Conservation (phyloP, 1,284 basidiomycete genomes). For the Neolentinus lepideus region DNA sequence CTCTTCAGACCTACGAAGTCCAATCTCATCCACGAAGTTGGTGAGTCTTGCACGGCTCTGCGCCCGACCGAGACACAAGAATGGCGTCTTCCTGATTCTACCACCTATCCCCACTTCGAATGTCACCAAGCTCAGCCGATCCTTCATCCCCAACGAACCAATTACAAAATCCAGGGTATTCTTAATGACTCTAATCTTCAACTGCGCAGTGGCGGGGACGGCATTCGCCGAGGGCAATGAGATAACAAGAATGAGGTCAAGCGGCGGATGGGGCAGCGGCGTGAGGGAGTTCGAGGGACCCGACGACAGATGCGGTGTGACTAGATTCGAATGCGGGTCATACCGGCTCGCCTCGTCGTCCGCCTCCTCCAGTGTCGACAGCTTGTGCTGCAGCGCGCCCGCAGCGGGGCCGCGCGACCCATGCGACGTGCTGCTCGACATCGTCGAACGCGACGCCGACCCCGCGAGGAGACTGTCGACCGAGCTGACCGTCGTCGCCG, state of each 20-base stretch:
- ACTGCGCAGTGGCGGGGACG: constrained; percentile 68
- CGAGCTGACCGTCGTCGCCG: constrained; percentile 56
- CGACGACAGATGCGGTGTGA: constrained; percentile 70
- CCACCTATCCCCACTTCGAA: constrained; percentile 82
- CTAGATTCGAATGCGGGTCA: constrained; percentile 43
- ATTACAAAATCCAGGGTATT: constrained; percentile 81
- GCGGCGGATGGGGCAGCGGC: constrained; percentile 77
- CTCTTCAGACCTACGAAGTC: constrained; percentile 29
- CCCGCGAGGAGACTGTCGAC: constrained; percentile 61
- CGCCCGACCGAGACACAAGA: constrained; percentile 65
- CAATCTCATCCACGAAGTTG: constrained; percentile 73
- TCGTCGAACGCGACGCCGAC: constrained; percentile 56
- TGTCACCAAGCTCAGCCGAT: constrained; percentile 82
- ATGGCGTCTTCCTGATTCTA: constrained; percentile 81
- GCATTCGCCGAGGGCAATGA: constrained; percentile 74
- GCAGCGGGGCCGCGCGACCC: constrained; percentile 25
- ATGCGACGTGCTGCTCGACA: constrained; percentile 65
- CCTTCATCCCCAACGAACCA: constrained; percentile 64
- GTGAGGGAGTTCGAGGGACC: constrained; percentile 72
- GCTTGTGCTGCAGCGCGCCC: constrained; percentile 32
- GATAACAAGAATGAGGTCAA: constrained; percentile 90
- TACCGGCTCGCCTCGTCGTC: constrained; percentile 58
- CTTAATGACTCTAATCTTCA: constrained; percentile 84
- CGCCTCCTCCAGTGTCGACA: constrained; percentile 56
- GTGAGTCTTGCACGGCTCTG: constrained; percentile 66